These are phyloP conservation scores for Botryotinia narcissicola DNA, from an alignment of 2,329 filamentous ascomycete species.

Conservation along the genomic window DNA sequence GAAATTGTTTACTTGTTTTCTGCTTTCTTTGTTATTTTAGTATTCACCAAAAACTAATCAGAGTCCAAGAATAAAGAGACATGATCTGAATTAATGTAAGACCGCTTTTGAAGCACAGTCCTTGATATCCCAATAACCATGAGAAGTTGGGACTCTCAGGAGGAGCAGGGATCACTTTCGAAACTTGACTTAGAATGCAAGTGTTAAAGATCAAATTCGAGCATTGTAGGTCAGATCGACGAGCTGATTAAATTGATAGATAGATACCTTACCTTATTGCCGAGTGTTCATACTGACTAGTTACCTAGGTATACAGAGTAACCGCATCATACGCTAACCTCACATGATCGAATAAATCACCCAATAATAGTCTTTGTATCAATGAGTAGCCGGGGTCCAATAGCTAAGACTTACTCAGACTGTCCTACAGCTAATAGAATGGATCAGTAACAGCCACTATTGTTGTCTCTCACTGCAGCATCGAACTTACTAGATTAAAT, in stretches of 20 bases:
- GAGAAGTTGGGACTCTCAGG: background rate
- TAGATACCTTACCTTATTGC: too few species aligned
- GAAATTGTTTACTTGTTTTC: background rate
- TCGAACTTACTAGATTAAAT: background rate
- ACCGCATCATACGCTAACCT: background rate
- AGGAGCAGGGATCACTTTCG: background rate
- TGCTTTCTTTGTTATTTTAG: background rate
- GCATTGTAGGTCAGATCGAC: background rate
- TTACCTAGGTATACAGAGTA: background rate
- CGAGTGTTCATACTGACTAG: too few species aligned
- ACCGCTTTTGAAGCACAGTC: background rate
- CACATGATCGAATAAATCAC: background rate
- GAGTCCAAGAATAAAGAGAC: background rate
- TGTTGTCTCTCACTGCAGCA: background rate
- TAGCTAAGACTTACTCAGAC: background rate
- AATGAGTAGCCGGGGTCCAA: background rate
- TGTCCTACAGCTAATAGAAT: background rate
- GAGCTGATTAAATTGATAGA: background rate
- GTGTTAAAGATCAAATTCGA: background rate
- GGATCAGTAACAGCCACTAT: background rate
- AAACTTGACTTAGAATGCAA: background rate
- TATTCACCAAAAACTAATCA: background rate
- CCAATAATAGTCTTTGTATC: background rate
- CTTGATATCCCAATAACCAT: background rate
- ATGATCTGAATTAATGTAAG: background rate